These are phyloP conservation scores for Anisogramma anomala DNA, from an alignment of 2,329 filamentous ascomycete species.

Conservation along the genomic window DNA sequence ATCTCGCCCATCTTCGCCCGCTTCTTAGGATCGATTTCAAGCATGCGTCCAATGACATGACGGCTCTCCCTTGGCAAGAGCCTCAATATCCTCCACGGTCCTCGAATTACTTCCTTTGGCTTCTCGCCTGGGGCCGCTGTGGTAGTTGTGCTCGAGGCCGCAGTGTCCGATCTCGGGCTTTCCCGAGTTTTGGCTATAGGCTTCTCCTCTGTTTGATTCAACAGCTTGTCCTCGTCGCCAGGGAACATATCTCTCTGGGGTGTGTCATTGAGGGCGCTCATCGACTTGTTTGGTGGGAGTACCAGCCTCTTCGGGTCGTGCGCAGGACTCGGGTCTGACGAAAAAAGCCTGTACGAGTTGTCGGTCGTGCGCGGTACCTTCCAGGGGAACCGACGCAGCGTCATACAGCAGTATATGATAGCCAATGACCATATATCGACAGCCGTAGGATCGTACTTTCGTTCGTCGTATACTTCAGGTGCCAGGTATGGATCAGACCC, in stretches of 20 bases:
- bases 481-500: slow-evolving; percentile 90
- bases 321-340: slow-evolving; percentile 70
- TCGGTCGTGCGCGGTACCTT: slow-evolving; percentile 86
- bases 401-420: slow-evolving; percentile 99
- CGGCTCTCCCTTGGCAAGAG: slow-evolving; percentile 80
- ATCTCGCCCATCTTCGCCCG: slow-evolving; percentile 80
- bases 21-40: slow-evolving; percentile 74
- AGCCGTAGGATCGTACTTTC: slow-evolving; percentile 85
- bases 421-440: slow-evolving; percentile 97
- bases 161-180: slow-evolving; percentile 18
- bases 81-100: slow-evolving; percentile 80
- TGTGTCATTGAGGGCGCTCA: slow-evolving; percentile 30
- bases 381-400: slow-evolving; percentile 87
- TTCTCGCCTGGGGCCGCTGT: slow-evolving; percentile 31
- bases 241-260: slow-evolving; percentile 28
- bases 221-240: slow-evolving; percentile 22
- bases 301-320: slow-evolving; percentile 46
- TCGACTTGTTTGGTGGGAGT: slow-evolving; percentile 33
- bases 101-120: slow-evolving; percentile 67
- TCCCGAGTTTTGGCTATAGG: slow-evolving; percentile 22
- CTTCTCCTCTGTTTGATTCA: slow-evolving; percentile 5
- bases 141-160: slow-evolving; percentile 2
- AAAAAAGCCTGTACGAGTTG: slow-evolving; percentile 90
- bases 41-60: slow-evolving; percentile 83
- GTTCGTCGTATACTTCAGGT: slow-evolving; percentile 88